phyloP scores from a whole-genome alignment of 768 basidiomycete species.

The Lanmaoa rubissima region DNA sequence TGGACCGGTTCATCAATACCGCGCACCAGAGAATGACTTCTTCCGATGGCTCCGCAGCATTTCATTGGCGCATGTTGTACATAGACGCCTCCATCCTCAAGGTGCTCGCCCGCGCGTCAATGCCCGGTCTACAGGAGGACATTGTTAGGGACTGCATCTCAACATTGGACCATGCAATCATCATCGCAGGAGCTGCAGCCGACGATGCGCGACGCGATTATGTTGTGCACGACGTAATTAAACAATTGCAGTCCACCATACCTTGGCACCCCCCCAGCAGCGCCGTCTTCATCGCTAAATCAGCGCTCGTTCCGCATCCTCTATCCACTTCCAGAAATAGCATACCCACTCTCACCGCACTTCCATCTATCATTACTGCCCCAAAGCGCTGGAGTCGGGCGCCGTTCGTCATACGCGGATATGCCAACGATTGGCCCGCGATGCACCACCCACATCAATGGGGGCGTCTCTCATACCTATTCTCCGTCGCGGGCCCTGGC shows the following conservation, averaged over 20 bases:
- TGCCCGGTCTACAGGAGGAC: slow-evolving; percentile 11
- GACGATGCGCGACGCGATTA: slow-evolving; percentile 55
- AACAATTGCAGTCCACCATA: slow-evolving; percentile 49
- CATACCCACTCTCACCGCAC: slow-evolving; percentile 41
- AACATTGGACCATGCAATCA: slow-evolving; percentile 74
- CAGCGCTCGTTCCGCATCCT: not conserved
- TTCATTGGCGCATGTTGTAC: slow-evolving; percentile 67
- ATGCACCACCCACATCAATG: slow-evolving; percentile 60
- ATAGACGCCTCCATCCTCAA: slow-evolving; percentile 71
- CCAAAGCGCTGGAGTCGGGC: slow-evolving; percentile 37
- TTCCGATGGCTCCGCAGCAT: slow-evolving; percentile 31
- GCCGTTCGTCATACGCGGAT: slow-evolving; percentile 76
- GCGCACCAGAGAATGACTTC: slow-evolving; percentile 53
- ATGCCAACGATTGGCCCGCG: slow-evolving; percentile 77
- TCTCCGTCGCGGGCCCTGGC: slow-evolving; percentile 68
- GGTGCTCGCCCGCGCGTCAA: slow-evolving; percentile 39
- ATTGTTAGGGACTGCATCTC: slow-evolving; percentile 47
- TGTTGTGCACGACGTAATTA: slow-evolving; percentile 62
- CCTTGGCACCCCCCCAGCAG: slow-evolving; percentile 3
- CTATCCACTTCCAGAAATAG: slow-evolving; percentile 16
- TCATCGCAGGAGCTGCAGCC: slow-evolving; percentile 72
- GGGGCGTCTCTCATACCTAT: slow-evolving; percentile 68
- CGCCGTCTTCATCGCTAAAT: slow-evolving; percentile 6
- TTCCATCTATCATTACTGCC: slow-evolving; percentile 62
- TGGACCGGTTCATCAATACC: slow-evolving; percentile 41